These are phyloP conservation scores for Xylaria venustula DNA, from an alignment of 495 filamentous ascomycete genomes.

Conservation along the genomic window DNA sequence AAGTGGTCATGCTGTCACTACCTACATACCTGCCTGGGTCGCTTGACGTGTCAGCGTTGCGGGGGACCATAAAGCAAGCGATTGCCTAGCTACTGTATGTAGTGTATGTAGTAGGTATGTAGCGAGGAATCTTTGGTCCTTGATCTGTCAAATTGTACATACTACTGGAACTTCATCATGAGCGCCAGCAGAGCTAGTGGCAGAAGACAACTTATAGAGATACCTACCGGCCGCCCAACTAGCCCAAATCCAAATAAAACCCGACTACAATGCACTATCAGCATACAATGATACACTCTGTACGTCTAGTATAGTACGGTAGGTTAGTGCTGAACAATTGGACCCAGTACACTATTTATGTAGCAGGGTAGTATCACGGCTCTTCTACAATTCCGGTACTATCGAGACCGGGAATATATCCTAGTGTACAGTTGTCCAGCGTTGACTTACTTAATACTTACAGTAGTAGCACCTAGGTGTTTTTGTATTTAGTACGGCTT, in stretches of 20 bases:
- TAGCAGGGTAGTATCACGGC: not conserved
- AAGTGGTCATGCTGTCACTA: conserved; percentile 7
- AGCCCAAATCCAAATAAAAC: too few relatives aligned
- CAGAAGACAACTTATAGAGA: too few relatives aligned
- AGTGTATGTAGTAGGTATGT: too few relatives aligned
- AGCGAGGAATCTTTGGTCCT: too few relatives aligned
- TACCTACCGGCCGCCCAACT: too few relatives aligned
- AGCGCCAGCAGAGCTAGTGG: not conserved
- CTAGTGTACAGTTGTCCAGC: not conserved
- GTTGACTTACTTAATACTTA: not conserved
- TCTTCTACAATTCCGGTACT: not conserved
- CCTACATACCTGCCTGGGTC: too few relatives aligned
- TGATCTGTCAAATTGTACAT: not conserved
- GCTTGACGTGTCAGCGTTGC: conserved; percentile 10
- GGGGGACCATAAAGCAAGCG: not conserved
- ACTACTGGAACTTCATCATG: not conserved
- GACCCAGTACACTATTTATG: too few relatives aligned
- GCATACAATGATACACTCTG: too few relatives aligned
- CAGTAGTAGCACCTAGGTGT: not conserved
- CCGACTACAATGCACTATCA: too few relatives aligned
- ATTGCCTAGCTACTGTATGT: too few relatives aligned
- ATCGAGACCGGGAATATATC: not conserved
- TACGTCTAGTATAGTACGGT: not conserved
- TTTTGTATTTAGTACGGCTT: not conserved
- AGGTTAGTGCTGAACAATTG: too few relatives aligned